A percentile compares a stretch with the other conserved stretches of the same genome.
phyloP scores from a whole-genome alignment of 306 rosid species.

The Trifolium subterraneum region DNA sequence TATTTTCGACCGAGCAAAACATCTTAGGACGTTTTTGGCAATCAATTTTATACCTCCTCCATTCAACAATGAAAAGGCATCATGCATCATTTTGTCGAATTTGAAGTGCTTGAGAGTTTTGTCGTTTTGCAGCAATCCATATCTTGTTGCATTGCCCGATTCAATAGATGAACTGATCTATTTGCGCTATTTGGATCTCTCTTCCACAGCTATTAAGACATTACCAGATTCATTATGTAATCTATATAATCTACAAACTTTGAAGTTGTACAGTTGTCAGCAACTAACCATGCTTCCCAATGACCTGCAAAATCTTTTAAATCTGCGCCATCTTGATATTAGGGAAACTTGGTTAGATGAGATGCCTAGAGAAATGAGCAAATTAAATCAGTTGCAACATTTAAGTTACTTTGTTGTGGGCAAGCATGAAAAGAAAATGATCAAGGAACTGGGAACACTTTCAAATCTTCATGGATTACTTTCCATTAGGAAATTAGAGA shows the following conservation, averaged over 20 bases:
- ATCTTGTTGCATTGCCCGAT: not conserved
- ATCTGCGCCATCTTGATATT: constrained; percentile 1
- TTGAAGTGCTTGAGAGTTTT: constrained; percentile 5
- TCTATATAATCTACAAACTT: constrained; percentile 1
- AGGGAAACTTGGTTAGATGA: not conserved
- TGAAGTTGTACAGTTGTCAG: fast-evolving
- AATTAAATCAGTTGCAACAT: not conserved
- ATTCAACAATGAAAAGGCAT: not conserved
- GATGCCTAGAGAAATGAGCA: constrained; percentile 27
- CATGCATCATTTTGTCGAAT: not conserved
- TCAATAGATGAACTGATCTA: not conserved
- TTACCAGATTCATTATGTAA: constrained; percentile 18
- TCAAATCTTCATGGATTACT: not conserved
- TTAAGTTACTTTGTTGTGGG: not conserved
- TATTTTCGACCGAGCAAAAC: not conserved
- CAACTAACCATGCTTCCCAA: not conserved
- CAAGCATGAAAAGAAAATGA: not conserved
- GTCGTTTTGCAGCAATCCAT: not conserved
- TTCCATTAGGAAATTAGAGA: too few species aligned
- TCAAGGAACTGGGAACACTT: not conserved
- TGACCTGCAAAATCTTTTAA: constrained; percentile 14
- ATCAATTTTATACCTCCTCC: fast-evolving
- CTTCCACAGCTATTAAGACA: not conserved
- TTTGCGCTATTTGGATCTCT: constrained; percentile 21
- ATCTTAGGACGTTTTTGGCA: not conserved